Conservation (phyloP, 1,284 basidiomycete genomes). For the Trichosporon ovoides region DNA sequence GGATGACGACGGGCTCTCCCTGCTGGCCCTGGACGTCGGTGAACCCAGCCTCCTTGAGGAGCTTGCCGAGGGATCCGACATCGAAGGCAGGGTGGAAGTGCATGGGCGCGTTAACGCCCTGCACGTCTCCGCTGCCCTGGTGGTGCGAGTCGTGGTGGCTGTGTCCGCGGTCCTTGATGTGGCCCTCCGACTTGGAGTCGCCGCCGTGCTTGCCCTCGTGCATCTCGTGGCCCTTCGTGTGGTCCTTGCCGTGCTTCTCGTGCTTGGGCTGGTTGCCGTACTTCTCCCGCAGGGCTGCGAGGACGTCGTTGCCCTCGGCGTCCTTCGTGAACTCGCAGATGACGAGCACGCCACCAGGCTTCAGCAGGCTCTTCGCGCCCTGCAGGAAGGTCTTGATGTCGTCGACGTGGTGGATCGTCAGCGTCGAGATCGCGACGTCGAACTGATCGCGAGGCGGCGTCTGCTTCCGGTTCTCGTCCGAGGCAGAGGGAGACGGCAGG, state of each 20-base stretch:
- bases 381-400: conserved; percentile 12
- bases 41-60: conserved; percentile 29
- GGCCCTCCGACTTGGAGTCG: conserved; percentile 5
- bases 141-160: conserved; percentile 14
- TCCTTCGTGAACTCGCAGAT: conserved; percentile 17
- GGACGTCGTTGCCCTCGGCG: conserved; percentile 16
- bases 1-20: not conserved
- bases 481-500: conserved; percentile 22
- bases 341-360: conserved; percentile 16
- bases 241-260: not conserved
- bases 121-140: not conserved
- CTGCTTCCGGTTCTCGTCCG: conserved; percentile 16
- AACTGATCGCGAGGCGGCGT: conserved; percentile 23
- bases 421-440: conserved; percentile 32
- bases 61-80: conserved; percentile 6
- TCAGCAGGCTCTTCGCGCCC: conserved; percentile 12
- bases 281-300: not conserved
- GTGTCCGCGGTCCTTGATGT: conserved; percentile 24
- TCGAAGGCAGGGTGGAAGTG: conserved; percentile 27
- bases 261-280: not conserved
- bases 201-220: not conserved
- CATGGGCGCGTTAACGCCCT: conserved; percentile 26
- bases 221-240: not conserved
- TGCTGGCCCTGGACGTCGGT: not conserved
- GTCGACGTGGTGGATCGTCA: conserved; percentile 39